phyloP scores from a whole-genome alignment of 2,329 filamentous ascomycete genomes.

The Teratosphaeria viscida region DNA sequence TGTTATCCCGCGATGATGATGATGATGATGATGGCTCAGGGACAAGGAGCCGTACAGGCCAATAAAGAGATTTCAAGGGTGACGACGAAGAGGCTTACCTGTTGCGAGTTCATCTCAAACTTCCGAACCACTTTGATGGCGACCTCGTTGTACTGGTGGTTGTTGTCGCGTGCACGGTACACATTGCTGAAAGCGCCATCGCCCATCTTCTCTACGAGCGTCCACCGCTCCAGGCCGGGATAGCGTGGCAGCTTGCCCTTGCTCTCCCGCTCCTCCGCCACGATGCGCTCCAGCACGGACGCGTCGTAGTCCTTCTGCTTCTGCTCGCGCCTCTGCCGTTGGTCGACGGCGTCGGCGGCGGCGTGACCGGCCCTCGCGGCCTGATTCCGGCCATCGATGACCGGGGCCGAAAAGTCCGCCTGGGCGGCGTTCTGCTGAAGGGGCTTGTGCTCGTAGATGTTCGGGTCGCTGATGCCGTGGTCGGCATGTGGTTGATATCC shows the following conservation, averaged over 20 bases:
- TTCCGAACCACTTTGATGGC: slow-evolving; percentile 99
- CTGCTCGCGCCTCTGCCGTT: slow-evolving; percentile 46
- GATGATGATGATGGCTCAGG: background rate
- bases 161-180: slow-evolving; percentile 72
- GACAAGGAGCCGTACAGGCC: background rate
- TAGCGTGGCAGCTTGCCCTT: slow-evolving; percentile 79
- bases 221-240: slow-evolving; percentile 76
- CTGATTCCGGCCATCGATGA: slow-evolving; percentile 52
- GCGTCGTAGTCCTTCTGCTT: slow-evolving; percentile 43
- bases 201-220: slow-evolving; percentile 91
- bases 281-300: slow-evolving; percentile 68
- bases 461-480: slow-evolving; percentile 48
- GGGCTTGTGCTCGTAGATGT: slow-evolving; percentile 47
- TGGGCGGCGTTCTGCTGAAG: slow-evolving; percentile 39
- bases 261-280: slow-evolving; percentile 83
- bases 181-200: slow-evolving; percentile 99
- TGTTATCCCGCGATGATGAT: background rate
- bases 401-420: slow-evolving; percentile 45
- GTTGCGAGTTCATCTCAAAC: slow-evolving; percentile 96
- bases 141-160: slow-evolving; percentile 64
- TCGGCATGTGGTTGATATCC: slow-evolving; percentile 34
- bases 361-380: slow-evolving; percentile 57
- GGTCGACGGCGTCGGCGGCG: slow-evolving; percentile 52
- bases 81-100: slow-evolving; percentile 58
- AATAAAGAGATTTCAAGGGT: slow-evolving; percentile 4